These are phyloP conservation scores for Myriosclerotinia scirpicola DNA, from an alignment of 2,329 filamentous ascomycete genomes.

Conservation along the genomic window DNA sequence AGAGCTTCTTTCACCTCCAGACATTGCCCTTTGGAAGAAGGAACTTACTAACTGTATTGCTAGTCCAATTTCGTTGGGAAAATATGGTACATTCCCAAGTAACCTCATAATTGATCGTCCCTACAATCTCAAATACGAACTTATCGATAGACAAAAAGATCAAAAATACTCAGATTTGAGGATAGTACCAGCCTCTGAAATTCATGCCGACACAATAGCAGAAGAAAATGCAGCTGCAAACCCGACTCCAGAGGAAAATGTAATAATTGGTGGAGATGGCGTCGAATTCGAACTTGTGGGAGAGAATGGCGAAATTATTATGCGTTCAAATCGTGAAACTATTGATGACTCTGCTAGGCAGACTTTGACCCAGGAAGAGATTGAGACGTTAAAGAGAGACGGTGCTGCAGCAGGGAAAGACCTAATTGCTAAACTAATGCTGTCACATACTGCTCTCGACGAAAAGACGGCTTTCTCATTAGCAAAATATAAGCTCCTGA, in stretches of 20 bases:
- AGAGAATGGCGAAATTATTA: conserved; percentile 51
- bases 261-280: conserved; percentile 46
- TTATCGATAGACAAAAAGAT: conserved; percentile 68
- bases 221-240: conserved; percentile 50
- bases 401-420: conserved; percentile 80
- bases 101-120: conserved; percentile 91
- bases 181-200: conserved; percentile 75
- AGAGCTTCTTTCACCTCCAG: conserved; percentile 23
- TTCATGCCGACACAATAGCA: conserved; percentile 75
- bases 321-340: conserved; percentile 58
- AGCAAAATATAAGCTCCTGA: conserved; percentile 93
- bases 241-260: conserved; percentile 42
- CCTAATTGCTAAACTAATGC: conserved; percentile 87
- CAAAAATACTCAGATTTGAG: conserved; percentile 69
- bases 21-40: conserved; percentile 4
- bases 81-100: conserved; percentile 87
- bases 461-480: conserved; percentile 93
- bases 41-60: conserved; percentile 29
- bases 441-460: conserved; percentile 84
- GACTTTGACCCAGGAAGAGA: conserved; percentile 69
- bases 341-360: conserved; percentile 68
- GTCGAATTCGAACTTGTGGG: conserved; percentile 51
- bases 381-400: conserved; percentile 69
- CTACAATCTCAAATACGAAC: conserved; percentile 87
- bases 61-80: conserved; percentile 84